These are phyloP conservation scores for Xylaria curta DNA, from an alignment of 495 filamentous ascomycete genomes.

Conservation along the genomic window DNA sequence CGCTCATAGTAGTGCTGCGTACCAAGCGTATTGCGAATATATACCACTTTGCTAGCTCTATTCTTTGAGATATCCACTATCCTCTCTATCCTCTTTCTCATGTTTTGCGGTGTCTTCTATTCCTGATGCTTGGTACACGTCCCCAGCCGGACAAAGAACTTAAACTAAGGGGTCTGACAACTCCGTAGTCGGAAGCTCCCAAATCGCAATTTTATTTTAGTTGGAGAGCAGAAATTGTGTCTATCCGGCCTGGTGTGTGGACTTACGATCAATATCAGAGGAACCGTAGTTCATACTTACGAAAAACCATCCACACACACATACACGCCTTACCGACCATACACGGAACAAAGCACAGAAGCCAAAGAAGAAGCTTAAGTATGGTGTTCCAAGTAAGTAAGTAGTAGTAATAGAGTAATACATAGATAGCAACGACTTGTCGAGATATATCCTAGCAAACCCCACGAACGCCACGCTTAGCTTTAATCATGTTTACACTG, in stretches of 20 bases:
- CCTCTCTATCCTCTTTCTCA: background rate
- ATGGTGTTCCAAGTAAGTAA: background rate
- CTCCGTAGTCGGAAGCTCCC: background rate
- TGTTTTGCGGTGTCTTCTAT: background rate
- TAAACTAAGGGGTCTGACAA: background rate
- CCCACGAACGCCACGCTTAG: conserved; percentile 14
- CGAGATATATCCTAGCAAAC: conserved; percentile 16
- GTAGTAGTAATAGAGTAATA: conserved; percentile 10
- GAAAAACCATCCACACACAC: background rate
- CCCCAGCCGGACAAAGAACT: background rate
- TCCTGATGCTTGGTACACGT: background rate
- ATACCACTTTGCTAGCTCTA: background rate
- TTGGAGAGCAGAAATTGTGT: background rate
- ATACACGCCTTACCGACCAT: background rate
- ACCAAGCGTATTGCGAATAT: conserved; percentile 7
- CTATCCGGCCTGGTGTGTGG: background rate
- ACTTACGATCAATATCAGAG: background rate
- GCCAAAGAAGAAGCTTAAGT: background rate
- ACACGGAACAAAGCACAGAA: background rate
- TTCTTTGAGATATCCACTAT: background rate
- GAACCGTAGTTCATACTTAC: background rate
- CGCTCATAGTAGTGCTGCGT: conserved; percentile 3
- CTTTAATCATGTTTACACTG: conserved; percentile 2
- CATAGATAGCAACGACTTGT: conserved; percentile 2
- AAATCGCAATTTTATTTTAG: background rate